These are phyloP conservation scores for Stramenopiles sp. DNA, from an alignment of 352 stramenopile genomes.

Conservation along the genomic window DNA sequence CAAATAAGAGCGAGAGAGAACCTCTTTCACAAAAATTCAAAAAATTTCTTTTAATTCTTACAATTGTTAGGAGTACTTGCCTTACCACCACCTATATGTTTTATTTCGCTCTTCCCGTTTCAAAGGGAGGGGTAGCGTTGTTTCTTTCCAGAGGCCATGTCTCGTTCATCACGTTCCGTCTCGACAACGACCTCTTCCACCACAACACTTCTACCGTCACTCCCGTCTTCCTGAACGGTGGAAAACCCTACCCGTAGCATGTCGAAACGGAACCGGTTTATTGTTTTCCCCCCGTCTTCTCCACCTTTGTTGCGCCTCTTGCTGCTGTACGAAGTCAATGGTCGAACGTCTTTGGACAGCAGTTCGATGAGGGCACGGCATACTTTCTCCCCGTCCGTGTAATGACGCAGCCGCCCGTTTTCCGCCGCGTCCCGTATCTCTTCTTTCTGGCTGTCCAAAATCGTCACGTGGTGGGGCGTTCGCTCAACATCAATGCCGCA, in stretches of 20 bases:
- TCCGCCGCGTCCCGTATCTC: background rate
- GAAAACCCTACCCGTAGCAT: conserved; percentile 1
- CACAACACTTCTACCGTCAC: background rate
- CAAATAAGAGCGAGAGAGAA: no score
- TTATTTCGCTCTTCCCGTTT: no score
- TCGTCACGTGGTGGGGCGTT: background rate
- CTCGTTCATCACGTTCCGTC: conserved; percentile 7
- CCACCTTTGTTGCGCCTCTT: no score
- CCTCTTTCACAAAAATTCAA: no score
- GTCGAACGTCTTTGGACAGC: conserved; percentile 1
- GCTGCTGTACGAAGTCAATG: conserved; percentile 5
- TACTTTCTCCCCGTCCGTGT: background rate
- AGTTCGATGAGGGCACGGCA: background rate
- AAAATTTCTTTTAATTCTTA: no score
- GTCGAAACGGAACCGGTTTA: conserved; percentile 4
- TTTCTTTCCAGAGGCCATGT: conserved; percentile 1
- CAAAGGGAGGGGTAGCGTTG: background rate
- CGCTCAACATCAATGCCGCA: background rate
- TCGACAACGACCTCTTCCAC: background rate
- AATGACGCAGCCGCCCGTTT: background rate
- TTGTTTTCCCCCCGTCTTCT: background rate
- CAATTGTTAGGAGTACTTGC: no score
- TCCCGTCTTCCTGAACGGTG: background rate
- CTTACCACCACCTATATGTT: no score
- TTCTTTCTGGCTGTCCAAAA: background rate